Evolutionary conservation across 2,329 filamentous ascomycete genomes (phyloP).

Genomic region (Xylariales sp.): DNA sequence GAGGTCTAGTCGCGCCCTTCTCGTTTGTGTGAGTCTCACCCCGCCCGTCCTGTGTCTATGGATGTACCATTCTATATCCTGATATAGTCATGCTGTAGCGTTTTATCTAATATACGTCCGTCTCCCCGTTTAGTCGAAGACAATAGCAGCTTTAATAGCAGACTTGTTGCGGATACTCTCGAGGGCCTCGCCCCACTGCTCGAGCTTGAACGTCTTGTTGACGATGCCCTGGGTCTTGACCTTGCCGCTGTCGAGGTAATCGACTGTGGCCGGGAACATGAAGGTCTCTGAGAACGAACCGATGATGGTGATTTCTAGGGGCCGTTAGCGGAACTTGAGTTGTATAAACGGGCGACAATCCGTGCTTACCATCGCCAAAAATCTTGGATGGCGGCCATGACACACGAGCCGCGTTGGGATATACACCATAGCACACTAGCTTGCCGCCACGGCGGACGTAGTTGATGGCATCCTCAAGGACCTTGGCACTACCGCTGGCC

Average conservation of each 20-base stretch:
- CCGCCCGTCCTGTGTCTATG: slow-evolving; percentile 6
- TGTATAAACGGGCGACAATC: not conserved
- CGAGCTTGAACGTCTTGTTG: slow-evolving; percentile 78
- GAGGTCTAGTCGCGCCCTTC: slow-evolving; percentile 2
- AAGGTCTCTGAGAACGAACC: slow-evolving; percentile 80
- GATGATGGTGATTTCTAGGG: slow-evolving; percentile 74
- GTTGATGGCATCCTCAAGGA: slow-evolving; percentile 77
- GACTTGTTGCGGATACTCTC: slow-evolving; percentile 78
- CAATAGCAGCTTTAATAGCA: slow-evolving; percentile 79
- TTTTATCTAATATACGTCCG: not conserved
- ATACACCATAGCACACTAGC: slow-evolving; percentile 78
- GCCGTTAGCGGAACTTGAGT: slow-evolving; percentile 28
- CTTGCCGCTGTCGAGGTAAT: slow-evolving; percentile 68
- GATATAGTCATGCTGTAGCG: not conserved
- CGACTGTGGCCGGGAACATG: slow-evolving; percentile 70
- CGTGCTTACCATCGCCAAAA: slow-evolving; percentile 61
- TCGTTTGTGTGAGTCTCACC: slow-evolving; percentile 21
- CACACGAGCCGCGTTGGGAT: slow-evolving; percentile 70
- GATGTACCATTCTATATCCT: slow-evolving; percentile 2
- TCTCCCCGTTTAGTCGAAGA: slow-evolving; percentile 65
- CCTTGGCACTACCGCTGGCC: slow-evolving; percentile 75
- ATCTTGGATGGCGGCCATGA: slow-evolving; percentile 79
- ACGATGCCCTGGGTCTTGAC: slow-evolving; percentile 75
- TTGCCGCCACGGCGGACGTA: slow-evolving; percentile 78
- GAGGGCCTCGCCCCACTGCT: slow-evolving; percentile 77